Base-by-base conservation (phyloP, 768 basidiomycete species). In the Auricularia auricula-judae region DNA sequence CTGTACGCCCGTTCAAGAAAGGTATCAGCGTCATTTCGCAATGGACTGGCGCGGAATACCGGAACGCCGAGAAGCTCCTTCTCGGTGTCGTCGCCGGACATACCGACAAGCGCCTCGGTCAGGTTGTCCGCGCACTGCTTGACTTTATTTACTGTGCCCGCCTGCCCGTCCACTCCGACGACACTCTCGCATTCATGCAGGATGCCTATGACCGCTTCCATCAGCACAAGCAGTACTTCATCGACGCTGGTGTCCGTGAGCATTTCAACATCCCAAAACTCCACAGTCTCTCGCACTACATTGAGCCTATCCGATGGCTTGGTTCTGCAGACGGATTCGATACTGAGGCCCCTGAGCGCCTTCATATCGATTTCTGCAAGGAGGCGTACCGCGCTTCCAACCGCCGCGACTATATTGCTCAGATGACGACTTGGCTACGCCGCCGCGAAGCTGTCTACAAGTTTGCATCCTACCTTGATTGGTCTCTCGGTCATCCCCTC, bases 291-390 rank as follows among this genome's bases (percentile, higher is more conserved):
- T 33, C 61, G 0, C 75, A 78, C 61, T 77, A 77, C 63, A 39
- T 59, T 0, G n/a, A 64, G 0, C 58, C 61, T 0, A 76, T 79
- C 11, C 36, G 42, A 16, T 36, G 36, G 5, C 63, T 70, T 18
- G 75, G 76, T 11, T 72, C 70, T 4, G 66, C 70, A 0, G 74
- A 77, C 62, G 74, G 74, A 60, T 75, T 69, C 67, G 75, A 75
- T 63, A 77, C 74, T 0, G 78, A 80, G 65, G 33, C 54, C 0
- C 74, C 0, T 29, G 77, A 80, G 67, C 73, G 73, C 0, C 71
- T 81, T 0, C 81, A 81, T 63, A 81, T 80, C 61, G 73, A 81
- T 67, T 74, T 71, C 54, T 76, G 78, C 1, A 81, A 82, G 66
- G 44, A 67, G 3, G 73, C 69, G 0, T 78, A 75, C 62, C 64